These are phyloP conservation scores for Entonaema liquescens DNA, from an alignment of 495 filamentous ascomycete genomes.

Conservation along the genomic window DNA sequence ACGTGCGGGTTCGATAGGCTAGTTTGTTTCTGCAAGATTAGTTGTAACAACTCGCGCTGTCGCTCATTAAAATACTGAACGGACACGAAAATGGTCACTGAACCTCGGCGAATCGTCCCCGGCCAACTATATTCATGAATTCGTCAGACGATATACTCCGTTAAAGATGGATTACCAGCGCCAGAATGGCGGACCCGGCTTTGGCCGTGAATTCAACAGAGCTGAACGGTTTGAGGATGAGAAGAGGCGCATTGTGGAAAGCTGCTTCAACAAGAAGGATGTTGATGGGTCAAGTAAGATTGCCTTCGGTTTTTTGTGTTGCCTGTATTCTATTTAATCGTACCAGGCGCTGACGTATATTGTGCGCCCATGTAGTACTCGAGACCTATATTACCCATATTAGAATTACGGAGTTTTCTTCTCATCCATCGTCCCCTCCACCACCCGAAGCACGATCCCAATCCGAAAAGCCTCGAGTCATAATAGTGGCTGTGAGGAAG, in stretches of 20 bases:
- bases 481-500: slow-evolving; percentile 90
- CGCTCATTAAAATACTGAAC: slow-evolving; percentile 5
- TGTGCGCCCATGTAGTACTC: slow-evolving; percentile 62
- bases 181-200: slow-evolving; percentile 39
- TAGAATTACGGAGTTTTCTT: slow-evolving; percentile 82
- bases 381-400: slow-evolving; percentile 99
- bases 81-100: slow-evolving; percentile 40
- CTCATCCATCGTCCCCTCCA: slow-evolving; percentile 83
- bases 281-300: slow-evolving; percentile 78
- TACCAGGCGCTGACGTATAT: slow-evolving; percentile 22
- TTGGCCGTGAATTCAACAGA: slow-evolving; percentile 63
- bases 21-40: slow-evolving; percentile 4
- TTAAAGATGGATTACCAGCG: slow-evolving; percentile 44
- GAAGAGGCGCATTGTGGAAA: slow-evolving; percentile 89
- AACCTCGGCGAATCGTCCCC: slow-evolving; percentile 31
- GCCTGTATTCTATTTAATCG: slow-evolving; percentile 3
- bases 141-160: slow-evolving; percentile 12
- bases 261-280: slow-evolving; percentile 90
- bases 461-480: slow-evolving; percentile 87
- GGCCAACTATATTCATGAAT: slow-evolving; percentile 40
- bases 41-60: slow-evolving; percentile 7
- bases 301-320: neutral
- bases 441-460: slow-evolving; percentile 73
- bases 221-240: slow-evolving; percentile 96
- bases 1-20: neutral